A percentile compares a stretch with the other conserved stretches of the same genome.
Evolutionary conservation across 2,329 filamentous ascomycete species (phyloP).

Genomic region (Mariannaea elegans): DNA sequence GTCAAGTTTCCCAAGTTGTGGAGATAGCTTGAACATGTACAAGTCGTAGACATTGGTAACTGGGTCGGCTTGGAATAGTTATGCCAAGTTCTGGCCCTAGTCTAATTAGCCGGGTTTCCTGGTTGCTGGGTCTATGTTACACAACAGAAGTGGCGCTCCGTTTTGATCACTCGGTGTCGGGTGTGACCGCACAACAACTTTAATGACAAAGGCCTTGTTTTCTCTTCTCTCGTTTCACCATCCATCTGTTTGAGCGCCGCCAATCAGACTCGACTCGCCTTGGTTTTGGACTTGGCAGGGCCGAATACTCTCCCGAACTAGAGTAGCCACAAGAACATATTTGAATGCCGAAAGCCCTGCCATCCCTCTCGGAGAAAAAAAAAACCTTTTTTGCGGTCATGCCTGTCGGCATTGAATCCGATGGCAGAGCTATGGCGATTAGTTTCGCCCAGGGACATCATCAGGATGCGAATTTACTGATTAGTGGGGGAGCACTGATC

Average conservation of each 20-base stretch:
- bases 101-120: constrained; percentile 6
- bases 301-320: not conserved
- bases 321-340: constrained; percentile 9
- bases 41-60: constrained; percentile 21
- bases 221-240: constrained; percentile 39
- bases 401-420: not conserved
- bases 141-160: constrained; percentile 23
- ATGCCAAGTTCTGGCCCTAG: constrained; percentile 13
- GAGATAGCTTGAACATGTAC: constrained; percentile 22
- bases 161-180: constrained; percentile 22
- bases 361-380: constrained; percentile 5
- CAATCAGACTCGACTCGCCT: constrained; percentile 27
- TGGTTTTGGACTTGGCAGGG: constrained; percentile 19
- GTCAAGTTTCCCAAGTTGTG: constrained; percentile 8
- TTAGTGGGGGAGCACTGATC: constrained; percentile 31
- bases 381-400: constrained; percentile 1
- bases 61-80: not conserved
- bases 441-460: constrained; percentile 16
- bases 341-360: not conserved
- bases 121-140: constrained; percentile 19
- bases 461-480: constrained; percentile 10
- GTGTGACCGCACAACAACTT: constrained; percentile 27
- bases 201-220: constrained; percentile 34
- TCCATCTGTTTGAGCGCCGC: constrained; percentile 17
- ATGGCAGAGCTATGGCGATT: not conserved